Evolutionary conservation across 805 yeast species (phyloP).

Genomic region (Hanseniaspora lachancei): DNA sequence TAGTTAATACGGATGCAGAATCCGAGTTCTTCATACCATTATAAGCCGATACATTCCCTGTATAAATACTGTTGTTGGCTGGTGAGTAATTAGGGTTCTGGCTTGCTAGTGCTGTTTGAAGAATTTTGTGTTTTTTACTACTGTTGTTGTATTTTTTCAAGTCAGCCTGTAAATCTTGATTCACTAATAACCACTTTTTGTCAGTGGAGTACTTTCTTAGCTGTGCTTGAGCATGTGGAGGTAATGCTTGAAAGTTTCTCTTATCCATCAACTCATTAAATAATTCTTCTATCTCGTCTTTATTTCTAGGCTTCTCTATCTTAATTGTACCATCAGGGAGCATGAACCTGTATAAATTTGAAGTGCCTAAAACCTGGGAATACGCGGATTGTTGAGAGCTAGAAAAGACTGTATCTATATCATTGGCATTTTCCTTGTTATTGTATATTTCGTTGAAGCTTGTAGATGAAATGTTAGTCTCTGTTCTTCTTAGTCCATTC

Average conservation of each 20-base stretch:
- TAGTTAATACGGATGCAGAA: neutral
- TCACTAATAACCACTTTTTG: conserved; percentile 82
- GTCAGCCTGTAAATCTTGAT: conserved; percentile 75
- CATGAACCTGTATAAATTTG: conserved; percentile 21
- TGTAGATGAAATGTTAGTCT: neutral
- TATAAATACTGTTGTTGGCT: conserved; percentile 1
- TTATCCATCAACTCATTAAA: conserved; percentile 70
- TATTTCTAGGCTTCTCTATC: conserved; percentile 57
- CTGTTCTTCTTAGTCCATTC: neutral
- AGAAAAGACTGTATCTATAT: neutral
- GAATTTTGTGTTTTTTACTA: conserved; percentile 12
- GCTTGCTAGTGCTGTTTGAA: conserved; percentile 2
- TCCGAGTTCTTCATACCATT: neutral
- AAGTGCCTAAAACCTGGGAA: conserved; percentile 22
- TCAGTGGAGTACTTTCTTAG: conserved; percentile 61
- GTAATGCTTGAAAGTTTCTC: conserved; percentile 60
- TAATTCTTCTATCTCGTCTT: conserved; percentile 54
- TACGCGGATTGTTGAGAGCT: conserved; percentile 16
- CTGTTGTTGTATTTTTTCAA: conserved; percentile 37
- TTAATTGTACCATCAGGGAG: conserved; percentile 23
- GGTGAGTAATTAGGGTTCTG: neutral
- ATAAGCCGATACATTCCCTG: neutral
- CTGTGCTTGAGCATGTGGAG: conserved; percentile 61
- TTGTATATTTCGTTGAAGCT: neutral
- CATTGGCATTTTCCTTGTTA: neutral